These are phyloP conservation scores for Trametes maxima DNA, from an alignment of 768 basidiomycete genomes.

Conservation along the genomic window DNA sequence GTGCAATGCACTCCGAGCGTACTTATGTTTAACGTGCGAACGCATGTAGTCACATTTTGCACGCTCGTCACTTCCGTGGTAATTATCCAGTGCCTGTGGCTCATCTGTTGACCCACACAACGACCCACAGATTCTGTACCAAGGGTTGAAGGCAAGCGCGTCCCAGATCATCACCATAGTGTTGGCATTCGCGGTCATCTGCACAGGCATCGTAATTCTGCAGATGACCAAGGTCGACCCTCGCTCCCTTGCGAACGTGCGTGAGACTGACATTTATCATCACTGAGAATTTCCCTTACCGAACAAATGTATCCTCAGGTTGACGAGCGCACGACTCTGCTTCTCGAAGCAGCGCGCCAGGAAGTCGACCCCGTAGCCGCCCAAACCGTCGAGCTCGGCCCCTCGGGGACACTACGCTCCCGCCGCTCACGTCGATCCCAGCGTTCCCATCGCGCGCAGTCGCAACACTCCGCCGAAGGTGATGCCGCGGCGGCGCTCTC, in stretches of 20 bases:
- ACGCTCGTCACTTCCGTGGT: constrained; percentile 80
- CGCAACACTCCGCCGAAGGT: not conserved
- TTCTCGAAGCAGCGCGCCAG: constrained; percentile 76
- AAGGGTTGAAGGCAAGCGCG: constrained; percentile 77
- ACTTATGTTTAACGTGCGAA: not conserved
- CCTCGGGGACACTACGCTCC: constrained; percentile 24
- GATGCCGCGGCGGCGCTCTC: constrained; percentile 1
- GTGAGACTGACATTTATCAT: not conserved
- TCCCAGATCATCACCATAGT: constrained; percentile 84
- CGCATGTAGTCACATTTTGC: constrained; percentile 69
- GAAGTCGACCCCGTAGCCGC: constrained; percentile 38
- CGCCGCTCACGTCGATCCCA: constrained; percentile 26
- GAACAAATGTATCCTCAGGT: constrained; percentile 43
- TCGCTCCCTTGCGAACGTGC: constrained; percentile 51
- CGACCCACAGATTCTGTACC: constrained; percentile 68
- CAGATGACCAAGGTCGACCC: constrained; percentile 96
- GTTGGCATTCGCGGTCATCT: constrained; percentile 86
- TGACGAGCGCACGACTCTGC: constrained; percentile 83
- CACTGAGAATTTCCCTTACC: not conserved
- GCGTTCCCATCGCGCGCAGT: constrained; percentile 1
- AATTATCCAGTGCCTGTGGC: constrained; percentile 29
- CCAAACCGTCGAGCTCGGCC: constrained; percentile 21
- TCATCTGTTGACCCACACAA: not conserved
- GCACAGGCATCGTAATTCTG: constrained; percentile 86
- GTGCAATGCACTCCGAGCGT: constrained; percentile 25